A percentile compares a stretch with the other conserved stretches of the same genome.
phyloP scores from a whole-genome alignment of 345 rosid species.

The Geranium brycei region DNA sequence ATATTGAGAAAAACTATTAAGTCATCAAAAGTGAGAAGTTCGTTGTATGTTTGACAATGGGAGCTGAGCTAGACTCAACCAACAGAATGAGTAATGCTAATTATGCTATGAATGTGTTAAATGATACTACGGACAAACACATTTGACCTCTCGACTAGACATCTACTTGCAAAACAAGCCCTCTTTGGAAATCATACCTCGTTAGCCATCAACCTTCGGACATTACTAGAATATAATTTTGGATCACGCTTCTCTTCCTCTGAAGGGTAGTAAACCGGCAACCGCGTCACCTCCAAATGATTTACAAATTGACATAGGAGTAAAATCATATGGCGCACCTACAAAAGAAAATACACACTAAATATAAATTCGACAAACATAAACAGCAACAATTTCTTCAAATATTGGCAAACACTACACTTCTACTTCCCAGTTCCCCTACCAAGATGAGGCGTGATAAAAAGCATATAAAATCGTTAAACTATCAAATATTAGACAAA shows the following conservation, averaged over 20 bases:
- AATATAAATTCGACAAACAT: not conserved
- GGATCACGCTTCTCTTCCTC: slow-evolving; percentile 83
- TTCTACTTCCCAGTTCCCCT: not conserved
- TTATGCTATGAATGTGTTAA: no score
- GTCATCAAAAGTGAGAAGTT: not conserved
- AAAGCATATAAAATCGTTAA: not conserved
- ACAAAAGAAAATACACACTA: slow-evolving; percentile 9
- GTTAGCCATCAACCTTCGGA: slow-evolving; percentile 71
- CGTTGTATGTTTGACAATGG: not conserved
- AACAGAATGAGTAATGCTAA: no score
- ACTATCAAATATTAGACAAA: not conserved
- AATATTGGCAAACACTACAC: not conserved
- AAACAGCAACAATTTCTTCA: not conserved
- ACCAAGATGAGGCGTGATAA: not conserved
- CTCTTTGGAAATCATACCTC: slow-evolving; percentile 41
- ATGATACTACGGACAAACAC: no score
- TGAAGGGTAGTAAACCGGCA: slow-evolving; percentile 82
- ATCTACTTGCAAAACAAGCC: not conserved
- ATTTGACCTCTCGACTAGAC: not conserved
- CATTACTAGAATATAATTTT: slow-evolving; percentile 72
- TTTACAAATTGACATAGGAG: slow-evolving; percentile 89
- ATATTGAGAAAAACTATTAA: no score
- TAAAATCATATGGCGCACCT: slow-evolving; percentile 75
- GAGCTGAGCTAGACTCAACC: no score
- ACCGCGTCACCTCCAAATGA: slow-evolving; percentile 57